Evolutionary conservation across 352 stramenopile genomes (phyloP), one percentile per base, ranked within the genome.

Genomic region (Phytopythium oedochilum): DNA sequence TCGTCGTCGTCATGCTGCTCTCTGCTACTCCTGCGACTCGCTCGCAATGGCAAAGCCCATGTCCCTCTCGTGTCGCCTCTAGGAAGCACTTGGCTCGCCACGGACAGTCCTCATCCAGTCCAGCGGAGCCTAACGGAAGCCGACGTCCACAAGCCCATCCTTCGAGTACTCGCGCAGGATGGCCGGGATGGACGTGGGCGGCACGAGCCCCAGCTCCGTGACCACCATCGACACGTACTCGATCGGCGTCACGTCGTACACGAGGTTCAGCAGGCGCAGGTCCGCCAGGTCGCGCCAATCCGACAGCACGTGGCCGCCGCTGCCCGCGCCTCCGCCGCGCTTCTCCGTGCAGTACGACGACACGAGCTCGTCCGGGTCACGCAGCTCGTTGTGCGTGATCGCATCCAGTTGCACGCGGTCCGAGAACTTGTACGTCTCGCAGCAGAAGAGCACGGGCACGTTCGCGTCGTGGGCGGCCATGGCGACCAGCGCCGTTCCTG

Each of bases 401-500:
- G 89, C 94, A 64, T 99, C 97, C 36, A 99, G 75, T 70, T 99
- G 96, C 26, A 99, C 93, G 34, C 93, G 88, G 61, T 98, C 96
- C 39, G 79, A 88, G 48, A 93, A 93, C 68, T 99, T 99, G 86
- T 99, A 99, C 29, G 96, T 98, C 79, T 99, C 97, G 64, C 95
- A 98, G 62, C 92, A 98, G 40, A 99, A 97, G 15, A 99, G 81
- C 31, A 99, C 94, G 0, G 97, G 96, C 40, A 98, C 91, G 55
- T 98, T 94, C 52, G 86, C 79, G 26, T 92, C 78, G 39, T 92
- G 82, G 0, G 96, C 96, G 43, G 91, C 77, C 73, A 98, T 87
- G 8, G 95, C 95, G 23, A 98, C 89, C 18, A 96, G 82, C 20
- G 93, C 92, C 18, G 94, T 98, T 18, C 96, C 96, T 0, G 97